These are phyloP conservation scores for Russula earlei DNA, from an alignment of 768 basidiomycete species.

Conservation along the genomic window DNA sequence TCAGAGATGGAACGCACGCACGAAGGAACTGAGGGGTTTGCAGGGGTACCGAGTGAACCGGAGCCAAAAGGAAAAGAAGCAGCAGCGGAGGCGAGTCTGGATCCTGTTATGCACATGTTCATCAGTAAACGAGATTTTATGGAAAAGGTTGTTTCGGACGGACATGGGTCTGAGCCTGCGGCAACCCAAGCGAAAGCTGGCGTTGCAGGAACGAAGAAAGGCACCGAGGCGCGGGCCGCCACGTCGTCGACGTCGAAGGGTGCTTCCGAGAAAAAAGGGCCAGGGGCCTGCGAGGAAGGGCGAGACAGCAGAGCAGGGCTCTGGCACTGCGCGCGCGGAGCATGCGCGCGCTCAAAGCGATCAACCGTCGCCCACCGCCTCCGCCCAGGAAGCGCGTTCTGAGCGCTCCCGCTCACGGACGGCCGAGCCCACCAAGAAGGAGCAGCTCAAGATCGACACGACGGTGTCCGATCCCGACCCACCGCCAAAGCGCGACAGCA, in stretches of 20 bases:
- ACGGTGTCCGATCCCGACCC: background rate
- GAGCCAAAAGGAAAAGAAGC: slow-evolving; percentile 8
- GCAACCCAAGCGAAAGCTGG: background rate
- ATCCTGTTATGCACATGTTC: slow-evolving; percentile 14
- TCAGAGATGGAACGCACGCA: background rate
- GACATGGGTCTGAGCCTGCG: slow-evolving; percentile 2
- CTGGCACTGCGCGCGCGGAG: slow-evolving; percentile 7
- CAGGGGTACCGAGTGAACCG: background rate
- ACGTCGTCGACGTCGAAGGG: slow-evolving; percentile 3
- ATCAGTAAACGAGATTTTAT: slow-evolving; percentile 17
- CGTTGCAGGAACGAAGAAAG: background rate
- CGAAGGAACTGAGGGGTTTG: background rate
- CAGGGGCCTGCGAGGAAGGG: slow-evolving; percentile 11
- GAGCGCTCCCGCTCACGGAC: slow-evolving; percentile 12
- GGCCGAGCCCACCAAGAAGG: slow-evolving; percentile 15
- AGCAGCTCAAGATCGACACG: slow-evolving; percentile 10
- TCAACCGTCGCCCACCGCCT: background rate
- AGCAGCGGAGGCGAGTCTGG: slow-evolving; percentile 19
- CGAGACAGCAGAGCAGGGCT: slow-evolving; percentile 3
- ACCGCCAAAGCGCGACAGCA: background rate
- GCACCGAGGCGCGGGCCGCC: background rate
- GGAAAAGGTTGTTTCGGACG: slow-evolving; percentile 13
- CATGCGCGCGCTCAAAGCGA: slow-evolving; percentile 10
- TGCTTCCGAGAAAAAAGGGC: background rate
- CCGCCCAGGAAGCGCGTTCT: background rate